These are phyloP conservation scores for Chlamydomonas urium DNA, from an alignment of 139 green algal genomes.

Conservation along the genomic window DNA sequence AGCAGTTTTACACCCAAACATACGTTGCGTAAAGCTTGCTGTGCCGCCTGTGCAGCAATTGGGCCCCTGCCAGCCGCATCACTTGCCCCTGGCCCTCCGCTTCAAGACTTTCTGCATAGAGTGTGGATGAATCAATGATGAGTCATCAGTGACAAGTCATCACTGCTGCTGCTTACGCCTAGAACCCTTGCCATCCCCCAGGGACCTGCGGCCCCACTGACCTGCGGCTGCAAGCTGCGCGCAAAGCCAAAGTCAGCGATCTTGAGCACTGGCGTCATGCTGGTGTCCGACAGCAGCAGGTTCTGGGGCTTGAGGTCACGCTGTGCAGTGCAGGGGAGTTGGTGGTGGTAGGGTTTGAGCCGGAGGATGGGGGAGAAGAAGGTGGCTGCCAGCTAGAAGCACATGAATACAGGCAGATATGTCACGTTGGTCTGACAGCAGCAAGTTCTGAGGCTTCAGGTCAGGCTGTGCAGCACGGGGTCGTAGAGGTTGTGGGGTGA, in stretches of 20 bases:
- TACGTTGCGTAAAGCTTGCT: neutral
- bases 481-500: neutral
- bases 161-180: too few relatives aligned
- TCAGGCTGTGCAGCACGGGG: conserved; percentile 75
- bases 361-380: too few relatives aligned
- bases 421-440: conserved; percentile 68
- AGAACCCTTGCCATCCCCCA: too few relatives aligned
- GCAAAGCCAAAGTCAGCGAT: conserved; percentile 99
- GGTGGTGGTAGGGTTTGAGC: neutral
- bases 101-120: too few relatives aligned
- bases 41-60: neutral
- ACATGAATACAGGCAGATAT: too few relatives aligned
- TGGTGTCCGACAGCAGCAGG: conserved; percentile 70
- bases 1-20: neutral
- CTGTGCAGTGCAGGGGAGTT: conserved; percentile 31
- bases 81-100: too few relatives aligned
- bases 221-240: conserved; percentile 75
- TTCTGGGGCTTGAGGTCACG: conserved; percentile 98
- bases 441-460: conserved; percentile 95
- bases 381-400: too few relatives aligned
- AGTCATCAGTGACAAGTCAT: too few relatives aligned
- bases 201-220: too few relatives aligned
- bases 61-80: too few relatives aligned
- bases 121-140: too few relatives aligned
- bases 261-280: conserved; percentile 65